Conservation (phyloP, 345 rosid species). For the Populus davidiana region DNA sequence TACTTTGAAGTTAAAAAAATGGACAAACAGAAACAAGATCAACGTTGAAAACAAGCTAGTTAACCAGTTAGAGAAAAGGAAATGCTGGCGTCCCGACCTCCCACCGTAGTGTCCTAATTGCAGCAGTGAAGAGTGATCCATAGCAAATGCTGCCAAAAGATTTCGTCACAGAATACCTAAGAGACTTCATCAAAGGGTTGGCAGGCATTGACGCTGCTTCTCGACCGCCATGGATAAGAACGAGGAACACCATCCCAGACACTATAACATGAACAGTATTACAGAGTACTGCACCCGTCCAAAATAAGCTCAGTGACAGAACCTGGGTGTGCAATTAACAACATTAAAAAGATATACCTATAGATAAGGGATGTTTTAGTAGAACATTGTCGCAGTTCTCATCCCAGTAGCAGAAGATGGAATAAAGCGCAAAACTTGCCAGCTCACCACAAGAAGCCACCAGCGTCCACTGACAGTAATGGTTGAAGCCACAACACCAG, state of each 20-base stretch:
- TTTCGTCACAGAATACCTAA: conserved; percentile 80
- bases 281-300: conserved; percentile 96
- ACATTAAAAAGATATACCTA: conserved; percentile 15
- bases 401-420: conserved; percentile 22
- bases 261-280: conserved; percentile 95
- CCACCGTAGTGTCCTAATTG: conserved; percentile 93
- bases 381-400: conserved; percentile 20
- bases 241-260: conserved; percentile 89
- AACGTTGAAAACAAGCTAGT: conserved; percentile 2
- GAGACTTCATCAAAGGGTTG: conserved; percentile 61
- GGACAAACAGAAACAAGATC: conserved; percentile 2
- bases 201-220: conserved; percentile 72
- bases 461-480: conserved; percentile 61
- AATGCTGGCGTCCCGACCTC: conserved; percentile 50
- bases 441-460: conserved; percentile 99
- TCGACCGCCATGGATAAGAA: conserved; percentile 78
- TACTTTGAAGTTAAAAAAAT: conserved; percentile 13
- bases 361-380: conserved; percentile 9
- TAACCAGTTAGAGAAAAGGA: conserved; percentile 7
- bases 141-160: conserved; percentile 97
- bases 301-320: conserved; percentile 85
- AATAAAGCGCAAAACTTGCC: conserved; percentile 79
- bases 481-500: conserved; percentile 88
- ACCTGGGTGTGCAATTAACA: conserved; percentile 50
- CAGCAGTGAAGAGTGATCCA: conserved; percentile 95